Base-by-base conservation (phyloP, 2,329 filamentous ascomycete species). In the Botrytis paeoniae region DNA sequence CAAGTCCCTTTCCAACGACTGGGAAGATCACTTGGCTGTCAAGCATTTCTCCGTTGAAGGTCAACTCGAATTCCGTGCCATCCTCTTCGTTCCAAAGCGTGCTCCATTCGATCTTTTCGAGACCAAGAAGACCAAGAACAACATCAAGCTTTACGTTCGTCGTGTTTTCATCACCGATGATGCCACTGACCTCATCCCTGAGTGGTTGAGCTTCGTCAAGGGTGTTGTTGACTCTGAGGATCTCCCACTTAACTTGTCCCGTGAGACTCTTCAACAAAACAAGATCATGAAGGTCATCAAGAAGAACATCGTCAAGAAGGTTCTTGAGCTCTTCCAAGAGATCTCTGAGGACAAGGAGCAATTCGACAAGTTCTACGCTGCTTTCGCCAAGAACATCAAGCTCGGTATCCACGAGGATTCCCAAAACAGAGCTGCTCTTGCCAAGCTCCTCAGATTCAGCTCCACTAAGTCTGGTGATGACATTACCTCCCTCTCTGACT, bases 271-370 rank as follows among this genome's bases (percentile, higher is more conserved):
- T 69, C 96, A 99, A 88, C 96, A 98, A 90, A 99, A 98, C 93
- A 98, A 98, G 94, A 99, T 99, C 89, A 98, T 98, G 96, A 98
- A 98, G 93, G 96, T 98, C 85, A 98, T 98, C 91, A 97, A 97
- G 92, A 99, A 99, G 94, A 99, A 99, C 92, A 97, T 99, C 78
- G 95, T 99, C 89, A 99, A 98, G 95, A 99, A 99, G 93, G 93
- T 94, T 78, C 94, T 99, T 78, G 96, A 99, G 89, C 94, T 99
- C 84, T 99, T 99, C 92, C 90, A 91, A 82, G 96, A 99, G 89
- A 99, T 99, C 78, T 92, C 96, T 74, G 96, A 99, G 89, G 96
- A 99, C 87, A 97, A 97, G 87, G 96, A 99, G 91, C 93, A 98
- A 86, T 99, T 99, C 85, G 96, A 99, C 91, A 99, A 99, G 92